phyloP scores from a whole-genome alignment of 139 green algal species.

The Desmodesmus armatus region DNA sequence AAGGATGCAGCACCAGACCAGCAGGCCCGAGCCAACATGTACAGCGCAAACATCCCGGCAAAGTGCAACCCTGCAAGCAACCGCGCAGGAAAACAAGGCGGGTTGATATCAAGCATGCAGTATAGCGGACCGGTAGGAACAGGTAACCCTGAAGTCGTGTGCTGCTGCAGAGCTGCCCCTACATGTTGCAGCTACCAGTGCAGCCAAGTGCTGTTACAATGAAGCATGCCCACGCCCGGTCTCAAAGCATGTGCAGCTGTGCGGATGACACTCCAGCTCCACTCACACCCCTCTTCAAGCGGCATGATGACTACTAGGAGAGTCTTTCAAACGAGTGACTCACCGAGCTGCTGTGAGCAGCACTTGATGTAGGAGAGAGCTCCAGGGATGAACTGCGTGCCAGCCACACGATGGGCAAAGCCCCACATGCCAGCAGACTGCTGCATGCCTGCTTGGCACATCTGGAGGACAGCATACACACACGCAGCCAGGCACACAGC shows the following conservation, averaged over 20 bases:
- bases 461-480: constrained; percentile 26
- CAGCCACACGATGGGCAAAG: not conserved
- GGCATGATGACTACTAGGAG: too few relatives aligned
- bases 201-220: not conserved
- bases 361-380: constrained; percentile 2
- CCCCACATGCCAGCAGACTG: not conserved
- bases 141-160: not conserved
- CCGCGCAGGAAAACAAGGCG: not conserved
- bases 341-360: constrained; percentile 23
- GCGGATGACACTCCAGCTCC: not conserved
- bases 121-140: not conserved
- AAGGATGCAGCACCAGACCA: not conserved
- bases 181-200: too few relatives aligned
- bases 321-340: too few relatives aligned
- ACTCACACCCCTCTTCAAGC: too few relatives aligned
- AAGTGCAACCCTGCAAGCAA: constrained; percentile 29
- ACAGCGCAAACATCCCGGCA: constrained; percentile 17
- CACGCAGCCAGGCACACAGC: too few relatives aligned
- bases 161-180: not conserved
- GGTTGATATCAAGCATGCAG: not conserved
- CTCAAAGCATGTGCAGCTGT: not conserved
- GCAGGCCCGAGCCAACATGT: constrained; percentile 10
- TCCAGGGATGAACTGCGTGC: not conserved
- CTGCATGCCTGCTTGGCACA: not conserved
- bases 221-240: too few relatives aligned